A percentile compares a stretch with the other conserved stretches of the same genome.
Evolutionary conservation across 495 filamentous ascomycete species (phyloP).

Genomic region (Lophiostoma macrostomum): DNA sequence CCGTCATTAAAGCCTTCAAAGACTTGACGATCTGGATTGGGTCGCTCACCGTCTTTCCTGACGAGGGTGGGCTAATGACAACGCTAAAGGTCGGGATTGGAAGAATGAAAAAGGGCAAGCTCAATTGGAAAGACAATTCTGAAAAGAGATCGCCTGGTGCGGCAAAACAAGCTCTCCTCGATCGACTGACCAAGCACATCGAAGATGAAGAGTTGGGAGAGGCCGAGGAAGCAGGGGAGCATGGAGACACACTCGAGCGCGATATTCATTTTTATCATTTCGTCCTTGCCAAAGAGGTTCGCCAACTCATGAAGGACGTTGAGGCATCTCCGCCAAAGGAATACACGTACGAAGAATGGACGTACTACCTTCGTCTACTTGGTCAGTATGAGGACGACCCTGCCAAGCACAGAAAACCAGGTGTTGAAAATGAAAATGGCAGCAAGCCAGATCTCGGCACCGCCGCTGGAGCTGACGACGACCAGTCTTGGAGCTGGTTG

Average conservation of each 20-base stretch:
- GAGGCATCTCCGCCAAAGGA: conserved; percentile 57
- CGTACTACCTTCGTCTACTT: conserved; percentile 70
- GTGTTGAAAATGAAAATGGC: conserved; percentile 16
- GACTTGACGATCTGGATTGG: conserved; percentile 69
- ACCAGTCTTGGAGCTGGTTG: conserved; percentile 70
- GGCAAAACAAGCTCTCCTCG: conserved; percentile 20
- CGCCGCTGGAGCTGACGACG: conserved; percentile 35
- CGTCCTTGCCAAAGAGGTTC: conserved; percentile 64
- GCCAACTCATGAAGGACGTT: conserved; percentile 63
- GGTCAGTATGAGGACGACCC: conserved; percentile 61
- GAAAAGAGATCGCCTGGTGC: conserved; percentile 20
- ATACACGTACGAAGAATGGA: conserved; percentile 81
- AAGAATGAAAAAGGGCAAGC: conserved; percentile 28
- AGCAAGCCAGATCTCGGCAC: conserved; percentile 14
- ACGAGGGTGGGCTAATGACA: conserved; percentile 50
- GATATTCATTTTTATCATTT: conserved; percentile 62
- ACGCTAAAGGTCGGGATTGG: conserved; percentile 21
- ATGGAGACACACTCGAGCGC: conserved; percentile 46
- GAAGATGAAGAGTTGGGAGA: conserved; percentile 44
- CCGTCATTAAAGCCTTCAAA: conserved; percentile 65
- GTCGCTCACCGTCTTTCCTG: conserved; percentile 71
- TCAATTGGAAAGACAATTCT: conserved; percentile 31
- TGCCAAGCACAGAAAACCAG: conserved; percentile 31
- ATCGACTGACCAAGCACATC: conserved; percentile 38
- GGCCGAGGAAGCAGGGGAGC: conserved; percentile 42